Conservation (phyloP, 805 yeast genomes). For the Schwanniomyces yamadae region DNA sequence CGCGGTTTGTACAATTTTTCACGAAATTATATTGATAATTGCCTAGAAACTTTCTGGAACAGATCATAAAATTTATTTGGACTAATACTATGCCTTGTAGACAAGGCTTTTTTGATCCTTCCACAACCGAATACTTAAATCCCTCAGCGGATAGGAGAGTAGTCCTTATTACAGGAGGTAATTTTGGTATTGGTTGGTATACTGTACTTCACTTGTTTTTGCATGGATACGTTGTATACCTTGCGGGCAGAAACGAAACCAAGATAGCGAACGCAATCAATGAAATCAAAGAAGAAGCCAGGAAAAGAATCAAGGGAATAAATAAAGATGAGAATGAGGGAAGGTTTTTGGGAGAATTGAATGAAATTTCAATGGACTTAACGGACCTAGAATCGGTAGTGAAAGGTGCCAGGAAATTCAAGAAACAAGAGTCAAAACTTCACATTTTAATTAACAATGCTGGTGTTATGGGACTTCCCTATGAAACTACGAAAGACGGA, state of each 20-base stretch:
- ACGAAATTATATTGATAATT: no score
- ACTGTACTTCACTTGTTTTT: conserved; percentile 38
- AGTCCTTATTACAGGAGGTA: conserved; percentile 40
- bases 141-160: conserved; percentile 27
- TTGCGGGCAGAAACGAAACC: conserved; percentile 34
- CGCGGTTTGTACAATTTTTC: no score
- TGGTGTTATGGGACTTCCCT: conserved; percentile 42
- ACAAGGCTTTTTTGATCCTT: conserved; percentile 28
- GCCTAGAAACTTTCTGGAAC: no score
- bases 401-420: conserved; percentile 25
- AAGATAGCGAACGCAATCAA: conserved; percentile 33
- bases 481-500: conserved; percentile 33
- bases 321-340: conserved; percentile 10
- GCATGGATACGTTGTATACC: conserved; percentile 38
- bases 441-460: conserved; percentile 41
- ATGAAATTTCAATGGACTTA: conserved; percentile 56
- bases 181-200: conserved; percentile 42
- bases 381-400: conserved; percentile 32
- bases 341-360: conserved; percentile 49
- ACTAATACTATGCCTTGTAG: no score
- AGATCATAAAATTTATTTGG: no score
- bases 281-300: conserved; percentile 34
- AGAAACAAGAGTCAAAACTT: conserved; percentile 22
- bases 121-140: conserved; percentile 26
- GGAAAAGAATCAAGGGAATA: conserved; percentile 13